Conservation (phyloP, 208 protist species). For the Crithidia mellificae region DNA sequence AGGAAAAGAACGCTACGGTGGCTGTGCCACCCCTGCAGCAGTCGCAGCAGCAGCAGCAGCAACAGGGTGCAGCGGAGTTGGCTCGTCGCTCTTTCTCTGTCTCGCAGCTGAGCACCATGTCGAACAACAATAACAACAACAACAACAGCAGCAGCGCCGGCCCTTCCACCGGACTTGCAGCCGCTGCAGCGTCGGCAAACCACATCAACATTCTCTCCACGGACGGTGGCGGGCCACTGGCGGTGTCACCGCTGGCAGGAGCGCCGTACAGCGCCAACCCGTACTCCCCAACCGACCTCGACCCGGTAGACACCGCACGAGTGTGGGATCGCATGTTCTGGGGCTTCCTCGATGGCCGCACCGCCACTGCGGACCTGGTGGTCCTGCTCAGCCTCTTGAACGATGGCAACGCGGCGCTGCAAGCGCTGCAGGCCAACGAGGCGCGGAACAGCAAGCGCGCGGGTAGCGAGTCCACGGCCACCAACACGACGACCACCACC, state of each 20-base stretch:
- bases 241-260: neutral
- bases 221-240: conserved; percentile 11
- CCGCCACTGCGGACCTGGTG: conserved; percentile 36
- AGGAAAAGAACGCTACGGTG: neutral
- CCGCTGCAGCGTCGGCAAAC: conserved; percentile 1
- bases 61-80: neutral
- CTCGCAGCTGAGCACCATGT: neutral
- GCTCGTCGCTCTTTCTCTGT: conserved; percentile 2
- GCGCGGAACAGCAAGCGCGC: neutral
- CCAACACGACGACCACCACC: neutral
- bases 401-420: conserved; percentile 13
- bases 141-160: conserved; percentile 5
- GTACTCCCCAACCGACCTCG: conserved; percentile 12
- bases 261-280: neutral
- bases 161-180: conserved; percentile 3
- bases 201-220: conserved; percentile 8
- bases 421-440: conserved; percentile 10
- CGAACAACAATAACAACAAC: conserved; percentile 4
- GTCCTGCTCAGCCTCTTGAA: conserved; percentile 32
- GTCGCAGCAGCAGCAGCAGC: conserved; percentile 13
- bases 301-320: conserved; percentile 30
- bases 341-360: conserved; percentile 42
- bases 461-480: conserved; percentile 1
- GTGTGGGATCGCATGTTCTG: conserved; percentile 52
- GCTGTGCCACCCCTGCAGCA: conserved; percentile 1